Conservation (phyloP, 2,329 filamentous ascomycete species). For the Ophiocordyceps camponoti-saundersi region DNA sequence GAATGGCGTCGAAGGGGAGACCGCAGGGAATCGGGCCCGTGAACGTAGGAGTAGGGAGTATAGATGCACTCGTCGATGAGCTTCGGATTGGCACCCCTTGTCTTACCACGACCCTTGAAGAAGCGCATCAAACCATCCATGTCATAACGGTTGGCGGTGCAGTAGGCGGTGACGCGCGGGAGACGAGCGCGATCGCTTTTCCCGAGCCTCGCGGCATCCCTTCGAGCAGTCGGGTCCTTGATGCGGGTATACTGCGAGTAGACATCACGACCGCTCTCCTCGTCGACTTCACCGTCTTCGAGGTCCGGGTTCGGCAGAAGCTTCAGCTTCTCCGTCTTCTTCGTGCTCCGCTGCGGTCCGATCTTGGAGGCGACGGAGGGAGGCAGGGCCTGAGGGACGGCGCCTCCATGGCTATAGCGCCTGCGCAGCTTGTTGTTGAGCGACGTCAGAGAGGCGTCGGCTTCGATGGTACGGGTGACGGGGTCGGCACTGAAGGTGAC, state of each 20-base stretch:
- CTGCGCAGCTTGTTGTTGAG: conserved; percentile 78
- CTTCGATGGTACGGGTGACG: conserved; percentile 42
- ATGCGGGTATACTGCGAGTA: conserved; percentile 97
- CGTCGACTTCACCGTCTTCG: conserved; percentile 54
- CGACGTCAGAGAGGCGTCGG: conserved; percentile 51
- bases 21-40: conserved; percentile 17
- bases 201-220: conserved; percentile 80
- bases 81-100: conserved; percentile 69
- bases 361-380: conserved; percentile 46
- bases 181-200: conserved; percentile 82
- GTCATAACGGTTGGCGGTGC: conserved; percentile 81
- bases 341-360: conserved; percentile 85
- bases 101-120: conserved; percentile 67
- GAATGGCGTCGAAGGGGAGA: conserved; percentile 54
- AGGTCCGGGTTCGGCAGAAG: conserved; percentile 83
- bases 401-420: conserved; percentile 59
- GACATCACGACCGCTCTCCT: conserved; percentile 86
- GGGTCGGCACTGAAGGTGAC: conserved; percentile 66
- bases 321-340: conserved; percentile 93
- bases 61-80: conserved; percentile 97
- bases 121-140: conserved; percentile 82
- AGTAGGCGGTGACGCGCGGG: conserved; percentile 90
- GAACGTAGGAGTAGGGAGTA: conserved; percentile 68
- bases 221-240: conserved; percentile 83
- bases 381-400: conserved; percentile 17